phyloP scores from a whole-genome alignment of 2,329 filamentous ascomycete species.

The Aspergillus sp. region DNA sequence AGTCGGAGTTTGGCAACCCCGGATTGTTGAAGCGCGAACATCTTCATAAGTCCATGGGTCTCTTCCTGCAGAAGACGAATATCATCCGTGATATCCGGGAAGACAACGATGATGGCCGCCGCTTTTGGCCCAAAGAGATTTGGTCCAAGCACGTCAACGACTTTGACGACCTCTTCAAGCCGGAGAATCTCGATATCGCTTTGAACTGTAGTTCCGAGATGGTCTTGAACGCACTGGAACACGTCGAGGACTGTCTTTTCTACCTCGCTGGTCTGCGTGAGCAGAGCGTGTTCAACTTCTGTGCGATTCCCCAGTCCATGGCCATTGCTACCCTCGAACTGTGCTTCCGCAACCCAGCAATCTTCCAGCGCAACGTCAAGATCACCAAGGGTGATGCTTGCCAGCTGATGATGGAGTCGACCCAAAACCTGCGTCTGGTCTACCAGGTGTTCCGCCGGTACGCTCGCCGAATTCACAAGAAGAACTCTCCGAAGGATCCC shows the following conservation, averaged over 20 bases:
- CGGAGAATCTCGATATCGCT: constrained; percentile 67
- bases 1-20: constrained; percentile 77
- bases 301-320: constrained; percentile 94
- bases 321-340: constrained; percentile 90
- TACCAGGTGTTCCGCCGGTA: constrained; percentile 78
- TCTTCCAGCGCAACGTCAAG: constrained; percentile 86
- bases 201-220: constrained; percentile 86
- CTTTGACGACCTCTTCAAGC: constrained; percentile 85
- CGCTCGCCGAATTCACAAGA: constrained; percentile 74
- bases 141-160: constrained; percentile 92
- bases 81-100: constrained; percentile 95
- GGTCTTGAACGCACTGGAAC: constrained; percentile 80
- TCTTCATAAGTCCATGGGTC: constrained; percentile 90
- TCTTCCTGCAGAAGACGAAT: constrained; percentile 97
- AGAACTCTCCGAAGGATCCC: constrained; percentile 89
- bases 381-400: constrained; percentile 95
- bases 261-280: constrained; percentile 93
- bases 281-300: constrained; percentile 98
- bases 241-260: constrained; percentile 90
- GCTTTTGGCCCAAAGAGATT: constrained; percentile 93
- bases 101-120: constrained; percentile 76
- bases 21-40: constrained; percentile 70
- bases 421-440: constrained; percentile 76
- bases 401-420: constrained; percentile 82
- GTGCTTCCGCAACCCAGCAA: constrained; percentile 81